Evolutionary conservation across 2,329 filamentous ascomycete genomes (phyloP).

Genomic region (Apiospora pterosperma): DNA sequence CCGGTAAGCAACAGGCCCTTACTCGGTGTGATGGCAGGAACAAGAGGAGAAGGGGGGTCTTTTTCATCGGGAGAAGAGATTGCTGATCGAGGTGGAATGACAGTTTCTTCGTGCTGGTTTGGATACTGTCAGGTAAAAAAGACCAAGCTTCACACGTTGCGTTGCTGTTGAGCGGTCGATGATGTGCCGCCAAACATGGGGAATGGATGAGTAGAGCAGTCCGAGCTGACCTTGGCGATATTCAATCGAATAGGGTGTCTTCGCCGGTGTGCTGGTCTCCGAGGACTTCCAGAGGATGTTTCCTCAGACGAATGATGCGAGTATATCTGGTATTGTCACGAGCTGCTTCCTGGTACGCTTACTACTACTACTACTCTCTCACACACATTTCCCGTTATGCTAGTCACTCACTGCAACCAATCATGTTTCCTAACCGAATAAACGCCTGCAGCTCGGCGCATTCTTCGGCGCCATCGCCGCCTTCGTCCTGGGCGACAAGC

Average conservation of each 20-base stretch:
- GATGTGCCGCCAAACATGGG: neutral
- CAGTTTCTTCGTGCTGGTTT: constrained; percentile 28
- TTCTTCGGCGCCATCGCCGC: constrained; percentile 67
- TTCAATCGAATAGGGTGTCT: constrained; percentile 32
- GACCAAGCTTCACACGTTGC: neutral
- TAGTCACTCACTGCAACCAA: neutral
- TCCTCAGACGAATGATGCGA: constrained; percentile 32
- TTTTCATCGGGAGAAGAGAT: neutral
- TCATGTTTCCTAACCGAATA: neutral
- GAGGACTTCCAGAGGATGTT: constrained; percentile 35
- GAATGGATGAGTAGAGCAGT: constrained; percentile 7
- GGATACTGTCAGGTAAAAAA: constrained; percentile 24
- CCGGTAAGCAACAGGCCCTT: constrained; percentile 21
- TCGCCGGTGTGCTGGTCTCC: constrained; percentile 39
- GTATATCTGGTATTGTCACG: constrained; percentile 40
- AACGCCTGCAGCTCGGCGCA: constrained; percentile 41
- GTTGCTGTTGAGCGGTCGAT: neutral
- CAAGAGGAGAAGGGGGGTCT: neutral
- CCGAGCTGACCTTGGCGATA: neutral
- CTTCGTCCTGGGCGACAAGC: constrained; percentile 58
- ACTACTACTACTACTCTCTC: neutral
- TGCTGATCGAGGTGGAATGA: neutral
- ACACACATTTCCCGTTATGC: neutral
- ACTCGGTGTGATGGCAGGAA: constrained; percentile 18
- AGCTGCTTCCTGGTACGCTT: constrained; percentile 39